Base-by-base conservation (phyloP, 2,329 filamentous ascomycete genomes). In the Microdochium trichocladiopsis region DNA sequence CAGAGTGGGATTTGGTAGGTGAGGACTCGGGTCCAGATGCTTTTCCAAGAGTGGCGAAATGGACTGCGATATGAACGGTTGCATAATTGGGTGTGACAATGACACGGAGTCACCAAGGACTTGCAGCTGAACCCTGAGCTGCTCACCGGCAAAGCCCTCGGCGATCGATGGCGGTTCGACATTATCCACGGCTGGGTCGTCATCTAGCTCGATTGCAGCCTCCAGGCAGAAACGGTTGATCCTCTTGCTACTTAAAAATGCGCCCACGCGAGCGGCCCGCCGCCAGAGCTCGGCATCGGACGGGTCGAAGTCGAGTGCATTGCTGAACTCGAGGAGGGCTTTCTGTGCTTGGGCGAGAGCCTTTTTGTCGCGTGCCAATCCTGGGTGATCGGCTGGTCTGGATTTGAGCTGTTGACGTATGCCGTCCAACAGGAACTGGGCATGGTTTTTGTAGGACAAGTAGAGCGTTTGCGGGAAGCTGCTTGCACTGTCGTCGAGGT, bases 401-500 rank as follows among this genome's bases (percentile, higher is more conserved):
- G 59, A 56, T 25, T 71, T 72, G 11, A 72, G 66, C 48, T 71
- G 76, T 67, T 81, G 72, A 60, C 77, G 84, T 58, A 87, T 81
- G 53, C 72, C 74, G 65, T 99, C 93, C n/a, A 99, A 75, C 53
- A 87, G 75, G 64, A 95, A 96, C 63, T 97, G 90, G 43, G 91
- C 94, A 70, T 93, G 86, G 61, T 97, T 99, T 69, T 97, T 99
- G 75, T 95, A 90, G 1, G 93, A 88, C 8, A 99, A 79, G 63
- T 96, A 96, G 21, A 97, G 78, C 11, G 95, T 91, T 63, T 96
- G 92, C 0, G 90, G 86, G 10, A 97, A 74, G 49, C 87, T 93
- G 63, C 87, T 94, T 16, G 86, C 89, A 2, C 84, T 83, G 25
- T 83, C 86, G 57, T 95, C 90, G 49, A 82, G 81, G 49, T 84